Conservation (phyloP, 2,329 filamentous ascomycete species). For the Ciborinia camelliae region DNA sequence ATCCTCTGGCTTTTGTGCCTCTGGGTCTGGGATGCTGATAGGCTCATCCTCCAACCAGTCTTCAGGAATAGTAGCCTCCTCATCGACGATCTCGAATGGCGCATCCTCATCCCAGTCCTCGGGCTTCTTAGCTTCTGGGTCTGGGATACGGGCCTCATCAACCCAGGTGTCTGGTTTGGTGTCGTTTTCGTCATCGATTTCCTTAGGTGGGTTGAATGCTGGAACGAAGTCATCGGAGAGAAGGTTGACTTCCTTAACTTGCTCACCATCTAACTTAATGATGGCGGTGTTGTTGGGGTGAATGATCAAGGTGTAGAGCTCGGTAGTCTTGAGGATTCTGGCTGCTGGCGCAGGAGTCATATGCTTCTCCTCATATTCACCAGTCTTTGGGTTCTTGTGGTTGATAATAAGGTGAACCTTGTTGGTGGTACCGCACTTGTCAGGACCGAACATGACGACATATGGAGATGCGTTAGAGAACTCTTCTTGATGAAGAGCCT, state of each 20-base stretch:
- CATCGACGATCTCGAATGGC: slow-evolving; percentile 91
- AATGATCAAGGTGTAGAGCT: slow-evolving; percentile 95
- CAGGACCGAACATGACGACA: slow-evolving; percentile 99
- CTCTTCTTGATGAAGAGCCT: slow-evolving; percentile 93
- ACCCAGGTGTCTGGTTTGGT: slow-evolving; percentile 95
- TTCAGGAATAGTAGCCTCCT: slow-evolving; percentile 84
- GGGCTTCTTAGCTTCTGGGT: slow-evolving; percentile 92
- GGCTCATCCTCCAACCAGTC: slow-evolving; percentile 96
- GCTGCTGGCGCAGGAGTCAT: slow-evolving; percentile 78
- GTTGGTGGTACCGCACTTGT: slow-evolving; percentile 99
- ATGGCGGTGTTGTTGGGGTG: slow-evolving; percentile 94
- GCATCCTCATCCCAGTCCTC: slow-evolving; percentile 99
- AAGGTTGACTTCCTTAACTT: slow-evolving; percentile 83
- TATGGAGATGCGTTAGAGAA: slow-evolving; percentile 97
- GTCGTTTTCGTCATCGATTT: slow-evolving; percentile 94
- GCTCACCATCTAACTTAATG: slow-evolving; percentile 87
- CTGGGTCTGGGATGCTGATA: slow-evolving; percentile 78
- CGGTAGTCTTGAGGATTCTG: slow-evolving; percentile 84
- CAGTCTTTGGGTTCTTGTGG: slow-evolving; percentile 99
- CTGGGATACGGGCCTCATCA: slow-evolving; percentile 84
- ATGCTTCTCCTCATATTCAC: slow-evolving; percentile 99
- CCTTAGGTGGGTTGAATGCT: slow-evolving; percentile 86
- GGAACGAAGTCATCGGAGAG: slow-evolving; percentile 84
- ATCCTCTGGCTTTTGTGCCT: slow-evolving; percentile 95
- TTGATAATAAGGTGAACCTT: slow-evolving; percentile 99